Evolutionary conservation across 2,329 filamentous ascomycete genomes (phyloP), one percentile per base, ranked within the genome.

Genomic region (Geoglossum cookeanum): DNA sequence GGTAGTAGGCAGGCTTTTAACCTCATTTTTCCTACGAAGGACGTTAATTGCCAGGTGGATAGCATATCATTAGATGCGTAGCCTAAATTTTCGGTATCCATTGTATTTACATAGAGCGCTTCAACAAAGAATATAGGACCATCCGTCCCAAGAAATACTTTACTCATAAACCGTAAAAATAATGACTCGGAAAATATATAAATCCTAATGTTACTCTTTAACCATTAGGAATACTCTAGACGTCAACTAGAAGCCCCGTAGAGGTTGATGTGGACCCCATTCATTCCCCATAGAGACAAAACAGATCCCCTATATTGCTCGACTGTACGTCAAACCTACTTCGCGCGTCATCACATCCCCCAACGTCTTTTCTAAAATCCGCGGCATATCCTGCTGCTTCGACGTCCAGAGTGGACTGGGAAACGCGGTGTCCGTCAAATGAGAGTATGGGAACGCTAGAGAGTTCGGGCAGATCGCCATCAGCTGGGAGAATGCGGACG

Each of bases 291-390:
- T 71, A 69, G 30, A 73, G 69, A 64, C 85, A 90, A 66, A 90
- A 90, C 54, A 89, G 68, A 65, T 87, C 82, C 33, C 71, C 69
- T 1, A 78, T 73, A 44, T 70, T 71, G 30, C 35, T 65, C 48
- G 59, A 64, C 55, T 64, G 65, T 63, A 63, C 62, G 67, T 64
- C 62, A 64, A 66, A 11, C 22, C 64, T 64, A 58, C 64, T 65
- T 30, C 65, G 65, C 7, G 69, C 67, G 1, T 64, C 67, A 29
- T 67, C 66, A 64, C 88, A 94, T 0, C 78, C 78, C n/a, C 88
- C 88, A 13, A 87, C 75, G 2, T 78, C 71, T 55, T 70, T 68
- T 48, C 81, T 77, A 65, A 92, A 91, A 13, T 72, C 64, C 0
- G 69, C 64, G 3, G 77, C 71, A 64, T 83, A 88, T 4, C 74